Evolutionary conservation across 306 rosid genomes (phyloP).

Genomic region (Lathyrus sativus): DNA sequence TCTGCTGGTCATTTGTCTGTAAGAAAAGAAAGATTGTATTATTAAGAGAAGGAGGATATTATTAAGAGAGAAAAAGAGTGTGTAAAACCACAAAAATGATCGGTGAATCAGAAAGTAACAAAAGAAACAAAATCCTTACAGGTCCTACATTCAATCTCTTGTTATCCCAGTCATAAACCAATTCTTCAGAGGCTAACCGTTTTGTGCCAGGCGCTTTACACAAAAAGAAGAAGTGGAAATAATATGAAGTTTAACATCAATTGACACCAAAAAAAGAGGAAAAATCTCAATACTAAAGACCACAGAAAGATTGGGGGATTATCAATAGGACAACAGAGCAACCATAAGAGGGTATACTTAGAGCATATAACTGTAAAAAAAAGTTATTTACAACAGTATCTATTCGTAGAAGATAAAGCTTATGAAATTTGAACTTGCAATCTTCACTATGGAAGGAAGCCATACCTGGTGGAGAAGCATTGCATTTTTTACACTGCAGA

Average conservation of each 20-base stretch:
- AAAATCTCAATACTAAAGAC: constrained; percentile 5
- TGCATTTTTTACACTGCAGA: constrained; percentile 93
- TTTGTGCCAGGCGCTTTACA: constrained; percentile 82
- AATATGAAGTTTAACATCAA: constrained; percentile 36
- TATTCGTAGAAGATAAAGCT: constrained; percentile 11
- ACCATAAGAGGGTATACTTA: background rate
- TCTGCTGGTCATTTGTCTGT: constrained; percentile 67
- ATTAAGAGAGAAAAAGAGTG: background rate
- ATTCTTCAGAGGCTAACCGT: constrained; percentile 88
- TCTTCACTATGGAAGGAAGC: constrained; percentile 30
- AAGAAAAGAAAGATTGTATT: constrained; percentile 21
- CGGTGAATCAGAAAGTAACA: constrained; percentile 22
- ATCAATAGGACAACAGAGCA: background rate
- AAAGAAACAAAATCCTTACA: constrained; percentile 54
- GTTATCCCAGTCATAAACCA: constrained; percentile 80
- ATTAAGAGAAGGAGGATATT: background rate
- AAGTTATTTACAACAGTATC: background rate
- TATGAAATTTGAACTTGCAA: constrained; percentile 27
- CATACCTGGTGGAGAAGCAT: constrained; percentile 85
- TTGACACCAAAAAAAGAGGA: constrained; percentile 12
- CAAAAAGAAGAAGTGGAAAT: constrained; percentile 34
- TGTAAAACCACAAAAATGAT: constrained; percentile 20
- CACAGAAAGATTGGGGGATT: background rate
- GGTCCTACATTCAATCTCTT: constrained; percentile 85
- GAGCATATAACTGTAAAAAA: constrained; percentile 23